Conservation (phyloP, 2,329 filamentous ascomycete species). For the Hortaea sp. region DNA sequence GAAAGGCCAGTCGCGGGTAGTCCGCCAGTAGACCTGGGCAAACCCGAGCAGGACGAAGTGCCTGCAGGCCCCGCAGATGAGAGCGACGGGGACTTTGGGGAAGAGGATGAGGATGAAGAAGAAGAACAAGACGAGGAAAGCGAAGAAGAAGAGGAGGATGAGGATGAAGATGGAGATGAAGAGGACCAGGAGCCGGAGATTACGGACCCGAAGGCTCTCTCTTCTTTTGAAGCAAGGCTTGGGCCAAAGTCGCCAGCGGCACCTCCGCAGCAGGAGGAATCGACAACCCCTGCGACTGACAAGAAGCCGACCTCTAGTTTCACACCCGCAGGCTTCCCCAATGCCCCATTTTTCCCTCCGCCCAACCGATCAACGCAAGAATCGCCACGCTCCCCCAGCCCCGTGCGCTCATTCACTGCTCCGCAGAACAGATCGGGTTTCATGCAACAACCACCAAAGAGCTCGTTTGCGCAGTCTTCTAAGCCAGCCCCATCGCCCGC, state of each 20-base stretch:
- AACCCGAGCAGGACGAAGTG: conserved; percentile 20
- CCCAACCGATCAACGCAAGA: conserved; percentile 26
- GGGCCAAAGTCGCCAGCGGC: conserved; percentile 14
- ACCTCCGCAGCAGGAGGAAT: conserved; percentile 7
- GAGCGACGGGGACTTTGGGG: conserved; percentile 22
- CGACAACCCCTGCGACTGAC: conserved; percentile 17
- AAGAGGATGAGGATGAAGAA: conserved; percentile 26
- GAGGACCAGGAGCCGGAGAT: conserved; percentile 33
- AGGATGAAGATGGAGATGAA: conserved; percentile 23
- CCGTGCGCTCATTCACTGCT: conserved; percentile 49
- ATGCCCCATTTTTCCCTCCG: conserved; percentile 46
- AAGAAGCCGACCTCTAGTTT: conserved; percentile 15
- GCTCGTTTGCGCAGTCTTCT: not conserved
- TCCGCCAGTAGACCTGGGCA: conserved; percentile 34
- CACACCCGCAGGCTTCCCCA: conserved; percentile 29
- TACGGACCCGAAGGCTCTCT: conserved; percentile 12
- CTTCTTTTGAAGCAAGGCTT: conserved; percentile 16
- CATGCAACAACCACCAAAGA: not conserved
- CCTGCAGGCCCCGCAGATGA: conserved; percentile 21
- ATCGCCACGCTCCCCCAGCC: conserved; percentile 60
- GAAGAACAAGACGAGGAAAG: conserved; percentile 15
- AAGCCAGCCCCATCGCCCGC: conserved; percentile 5
- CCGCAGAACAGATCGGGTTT: conserved; percentile 19
- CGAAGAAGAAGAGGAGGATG: conserved; percentile 21
- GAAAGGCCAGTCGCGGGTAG: conserved; percentile 34